Evolutionary conservation across 169 alveolate genomes (phyloP).

Genomic region (Plasmodium cynomolgi): DNA sequence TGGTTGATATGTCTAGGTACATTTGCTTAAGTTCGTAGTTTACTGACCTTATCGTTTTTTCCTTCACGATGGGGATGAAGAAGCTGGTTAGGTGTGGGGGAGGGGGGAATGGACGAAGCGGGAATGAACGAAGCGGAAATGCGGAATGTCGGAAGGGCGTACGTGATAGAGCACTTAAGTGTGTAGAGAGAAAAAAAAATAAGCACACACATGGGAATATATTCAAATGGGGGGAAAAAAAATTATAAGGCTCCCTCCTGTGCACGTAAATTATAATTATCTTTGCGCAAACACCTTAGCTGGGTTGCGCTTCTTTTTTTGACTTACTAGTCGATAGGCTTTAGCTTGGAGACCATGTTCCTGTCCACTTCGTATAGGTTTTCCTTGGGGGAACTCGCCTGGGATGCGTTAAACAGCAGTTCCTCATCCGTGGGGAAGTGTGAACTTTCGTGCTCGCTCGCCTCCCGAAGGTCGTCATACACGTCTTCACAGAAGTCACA

Average conservation of each 20-base stretch:
- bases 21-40: slow-evolving; percentile 60
- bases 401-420: slow-evolving; percentile 10
- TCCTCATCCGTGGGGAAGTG: slow-evolving; percentile 63
- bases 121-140: background rate
- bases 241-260: background rate
- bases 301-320: background rate
- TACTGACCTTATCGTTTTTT: slow-evolving; percentile 71
- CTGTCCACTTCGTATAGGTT: slow-evolving; percentile 12
- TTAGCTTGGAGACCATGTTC: background rate
- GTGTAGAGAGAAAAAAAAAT: background rate
- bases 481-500: slow-evolving; percentile 70
- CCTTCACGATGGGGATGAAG: slow-evolving; percentile 69
- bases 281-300: background rate
- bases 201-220: background rate
- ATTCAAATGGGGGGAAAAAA: background rate
- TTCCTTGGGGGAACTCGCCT: background rate
- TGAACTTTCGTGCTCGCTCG: slow-evolving; percentile 54
- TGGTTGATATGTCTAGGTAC: slow-evolving; percentile 67
- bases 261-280: too few species aligned
- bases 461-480: slow-evolving; percentile 48
- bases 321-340: slow-evolving; percentile 35
- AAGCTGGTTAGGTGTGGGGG: slow-evolving; percentile 18
- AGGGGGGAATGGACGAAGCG: too few species aligned
- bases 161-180: background rate
- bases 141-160: background rate